Base-by-base conservation (phyloP, 345 rosid genomes). In the Acer saccharum region DNA sequence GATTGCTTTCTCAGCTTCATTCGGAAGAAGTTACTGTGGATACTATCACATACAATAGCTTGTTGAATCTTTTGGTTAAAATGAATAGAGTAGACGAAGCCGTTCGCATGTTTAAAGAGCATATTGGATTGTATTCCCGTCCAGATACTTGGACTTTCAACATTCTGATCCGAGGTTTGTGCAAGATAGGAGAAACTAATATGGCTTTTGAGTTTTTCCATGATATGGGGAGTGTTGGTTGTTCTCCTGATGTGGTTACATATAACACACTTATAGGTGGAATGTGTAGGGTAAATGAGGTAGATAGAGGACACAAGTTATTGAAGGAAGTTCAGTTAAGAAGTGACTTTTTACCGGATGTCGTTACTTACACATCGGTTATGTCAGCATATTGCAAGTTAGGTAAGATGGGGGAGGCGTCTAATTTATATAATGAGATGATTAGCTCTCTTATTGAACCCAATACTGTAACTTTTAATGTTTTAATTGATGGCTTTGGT, bases 191-290 rank as follows among this genome's bases (percentile, higher is more conserved):
- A 43, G 89, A 83, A 74, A 86, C 85, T 0, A 89, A 88, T 57
- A 73, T 78, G 77, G 94, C 89, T 6, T 76, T 88, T 39, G 88
- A 87, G 81, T 79, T 92, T 77, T 88, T 88, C 72, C 58, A 78
- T 70, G 83, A 82, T 21, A 93, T 93, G 93, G 72, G 67, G n/a
- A 82, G 69, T 81, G 89, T 88, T 78, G 89, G 86, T 62, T 89
- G 92, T 81, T 80, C 81, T 8, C 97, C 98, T 13, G 94, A 93
- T 75, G 74, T 82, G 44, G 83, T 92, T 72, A 89, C 98, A 0
- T 95, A 91, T 76, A 93, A 93, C 71, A 92, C 94, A 39, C 86
- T 95, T 68, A 93, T 95, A 79, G 85, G 78, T 43, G 99, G 98
- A 10, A 81, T 90, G 58, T 92, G 96, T 78, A 91, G 80, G 84